Evolutionary conservation across 2,329 filamentous ascomycete species (phyloP).

Genomic region (Fusarium falciforme): DNA sequence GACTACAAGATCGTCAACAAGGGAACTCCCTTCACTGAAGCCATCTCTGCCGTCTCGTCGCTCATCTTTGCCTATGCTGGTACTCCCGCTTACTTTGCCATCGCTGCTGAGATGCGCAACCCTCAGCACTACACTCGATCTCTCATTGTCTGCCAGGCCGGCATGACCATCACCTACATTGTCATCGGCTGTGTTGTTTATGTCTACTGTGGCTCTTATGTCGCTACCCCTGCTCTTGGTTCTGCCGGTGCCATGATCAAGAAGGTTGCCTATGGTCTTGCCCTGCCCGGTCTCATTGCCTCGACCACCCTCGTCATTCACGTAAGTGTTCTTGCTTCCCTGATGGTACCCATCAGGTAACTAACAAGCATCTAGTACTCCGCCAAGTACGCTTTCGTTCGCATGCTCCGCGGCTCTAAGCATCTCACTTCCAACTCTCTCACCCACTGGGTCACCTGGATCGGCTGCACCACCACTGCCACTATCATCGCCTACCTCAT

Average conservation of each 20-base stretch:
- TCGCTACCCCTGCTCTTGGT: slow-evolving; percentile 1
- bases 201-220: slow-evolving; percentile 1
- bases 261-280: background rate
- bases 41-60: background rate
- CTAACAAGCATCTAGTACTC: background rate
- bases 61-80: background rate
- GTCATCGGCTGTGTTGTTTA: background rate
- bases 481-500: background rate
- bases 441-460: background rate
- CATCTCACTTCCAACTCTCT: background rate
- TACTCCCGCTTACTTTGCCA: background rate
- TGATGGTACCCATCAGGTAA: background rate
- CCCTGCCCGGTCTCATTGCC: slow-evolving; percentile 1
- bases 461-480: background rate
- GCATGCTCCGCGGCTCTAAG: background rate
- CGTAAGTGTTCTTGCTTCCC: background rate
- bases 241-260: background rate
- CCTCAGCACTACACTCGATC: background rate
- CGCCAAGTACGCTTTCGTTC: background rate
- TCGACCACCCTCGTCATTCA: background rate
- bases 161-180: background rate
- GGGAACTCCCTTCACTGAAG: background rate
- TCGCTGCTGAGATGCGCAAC: background rate
- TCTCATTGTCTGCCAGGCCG: background rate
- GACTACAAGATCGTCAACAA: background rate